These are phyloP conservation scores for Tuber borchii DNA, from an alignment of 495 filamentous ascomycete genomes.

Conservation along the genomic window DNA sequence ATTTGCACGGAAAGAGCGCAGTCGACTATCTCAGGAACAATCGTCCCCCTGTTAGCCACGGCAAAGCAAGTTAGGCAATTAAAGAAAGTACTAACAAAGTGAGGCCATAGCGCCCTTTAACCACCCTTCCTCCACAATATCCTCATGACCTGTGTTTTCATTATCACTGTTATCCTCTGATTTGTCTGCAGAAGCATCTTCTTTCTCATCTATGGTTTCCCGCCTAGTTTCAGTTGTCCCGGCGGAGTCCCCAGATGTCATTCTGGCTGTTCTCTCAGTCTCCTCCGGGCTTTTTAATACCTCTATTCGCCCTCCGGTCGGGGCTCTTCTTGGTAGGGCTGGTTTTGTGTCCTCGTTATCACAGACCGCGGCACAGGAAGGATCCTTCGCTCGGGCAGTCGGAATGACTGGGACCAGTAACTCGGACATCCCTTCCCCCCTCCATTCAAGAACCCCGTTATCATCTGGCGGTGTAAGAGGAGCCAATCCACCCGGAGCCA, in stretches of 20 bases:
- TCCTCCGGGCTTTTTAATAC: background rate
- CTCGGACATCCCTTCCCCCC: constrained; percentile 29
- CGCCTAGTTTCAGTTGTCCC: background rate
- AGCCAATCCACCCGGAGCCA: constrained; percentile 39
- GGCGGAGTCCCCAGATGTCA: constrained; percentile 1
- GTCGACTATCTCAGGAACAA: constrained; percentile 25
- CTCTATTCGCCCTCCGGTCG: constrained; percentile 13
- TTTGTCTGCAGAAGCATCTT: constrained; percentile 18
- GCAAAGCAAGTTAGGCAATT: constrained; percentile 8
- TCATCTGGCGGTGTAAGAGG: constrained; percentile 43
- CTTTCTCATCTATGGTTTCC: constrained; percentile 24
- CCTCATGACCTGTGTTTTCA: constrained; percentile 18
- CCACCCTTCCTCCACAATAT: constrained; percentile 37
- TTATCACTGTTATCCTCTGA: constrained; percentile 22
- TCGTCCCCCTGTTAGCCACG: constrained; percentile 26
- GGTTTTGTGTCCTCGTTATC: constrained; percentile 15
- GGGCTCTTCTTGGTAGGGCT: background rate
- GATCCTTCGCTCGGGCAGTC: constrained; percentile 27
- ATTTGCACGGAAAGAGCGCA: constrained; percentile 34
- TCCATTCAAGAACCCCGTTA: constrained; percentile 42
- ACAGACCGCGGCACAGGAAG: background rate
- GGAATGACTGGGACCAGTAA: constrained; percentile 16
- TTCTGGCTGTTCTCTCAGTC: background rate
- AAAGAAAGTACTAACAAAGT: constrained; percentile 29
- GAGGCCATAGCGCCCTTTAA: constrained; percentile 35